Evolutionary conservation across 768 basidiomycete genomes (phyloP).

Genomic region (Tubosaeta sp.): DNA sequence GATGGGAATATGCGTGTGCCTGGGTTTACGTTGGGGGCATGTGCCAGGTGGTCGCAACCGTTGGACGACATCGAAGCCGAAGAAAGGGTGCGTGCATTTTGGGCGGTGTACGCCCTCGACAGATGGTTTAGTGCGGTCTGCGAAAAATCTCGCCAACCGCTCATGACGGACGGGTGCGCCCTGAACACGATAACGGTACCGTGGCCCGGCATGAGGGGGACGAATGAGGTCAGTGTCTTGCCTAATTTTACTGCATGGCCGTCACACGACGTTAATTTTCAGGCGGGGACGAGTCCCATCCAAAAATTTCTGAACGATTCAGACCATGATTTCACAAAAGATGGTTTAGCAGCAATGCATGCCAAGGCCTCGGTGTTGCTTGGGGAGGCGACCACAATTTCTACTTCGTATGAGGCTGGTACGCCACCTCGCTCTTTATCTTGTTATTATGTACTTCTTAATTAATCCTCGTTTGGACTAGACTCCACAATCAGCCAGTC

Average conservation of each 20-base stretch:
- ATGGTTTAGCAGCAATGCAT: conserved; percentile 10
- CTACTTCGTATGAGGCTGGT: conserved; percentile 29
- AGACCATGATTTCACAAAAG: conserved; percentile 7
- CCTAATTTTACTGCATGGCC: background rate
- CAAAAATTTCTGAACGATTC: conserved; percentile 16
- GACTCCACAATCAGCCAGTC: conserved; percentile 41
- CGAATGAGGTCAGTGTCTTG: conserved; percentile 11
- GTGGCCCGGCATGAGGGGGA: conserved; percentile 34
- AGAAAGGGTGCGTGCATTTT: conserved; percentile 38
- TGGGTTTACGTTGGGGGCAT: conserved; percentile 9
- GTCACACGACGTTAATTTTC: background rate
- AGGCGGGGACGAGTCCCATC: conserved; percentile 12
- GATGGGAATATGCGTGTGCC: background rate
- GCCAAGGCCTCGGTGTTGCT: conserved; percentile 34
- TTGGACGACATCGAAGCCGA: conserved; percentile 32
- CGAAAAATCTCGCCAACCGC: conserved; percentile 13
- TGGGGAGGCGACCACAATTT: conserved; percentile 29
- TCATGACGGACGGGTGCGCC: conserved; percentile 25
- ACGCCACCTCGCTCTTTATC: conserved; percentile 1
- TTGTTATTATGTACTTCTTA: background rate
- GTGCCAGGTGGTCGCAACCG: conserved; percentile 27
- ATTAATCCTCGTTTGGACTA: conserved; percentile 12
- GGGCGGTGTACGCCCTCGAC: conserved; percentile 34
- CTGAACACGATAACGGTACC: conserved; percentile 34
- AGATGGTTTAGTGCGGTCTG: conserved; percentile 30